These are phyloP conservation scores for Flueggea neowawraea DNA, from an alignment of 441 rosid genomes.

Conservation along the genomic window DNA sequence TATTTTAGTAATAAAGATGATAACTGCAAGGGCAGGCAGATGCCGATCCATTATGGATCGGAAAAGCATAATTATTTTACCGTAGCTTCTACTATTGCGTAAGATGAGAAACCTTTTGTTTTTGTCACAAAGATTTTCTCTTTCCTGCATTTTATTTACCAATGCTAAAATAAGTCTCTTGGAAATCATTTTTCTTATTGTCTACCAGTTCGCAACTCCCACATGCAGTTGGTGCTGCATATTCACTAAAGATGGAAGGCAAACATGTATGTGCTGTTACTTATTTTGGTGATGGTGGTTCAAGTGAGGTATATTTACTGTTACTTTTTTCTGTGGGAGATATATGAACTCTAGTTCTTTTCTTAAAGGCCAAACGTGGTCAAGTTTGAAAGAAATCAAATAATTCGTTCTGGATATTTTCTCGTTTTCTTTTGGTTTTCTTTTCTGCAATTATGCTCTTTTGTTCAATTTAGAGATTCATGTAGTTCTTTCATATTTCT, in stretches of 20 bases:
- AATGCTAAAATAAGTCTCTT: background rate
- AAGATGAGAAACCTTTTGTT: conserved; percentile 21
- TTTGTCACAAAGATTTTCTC: background rate
- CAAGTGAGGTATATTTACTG: conserved; percentile 64
- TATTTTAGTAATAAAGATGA: conserved; percentile 70
- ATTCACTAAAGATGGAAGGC: conserved; percentile 83
- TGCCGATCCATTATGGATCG: conserved; percentile 93
- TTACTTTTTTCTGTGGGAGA: background rate
- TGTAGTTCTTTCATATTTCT: no score
- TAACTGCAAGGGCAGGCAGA: conserved; percentile 88
- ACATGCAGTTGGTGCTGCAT: conserved; percentile 95
- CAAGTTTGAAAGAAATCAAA: no score
- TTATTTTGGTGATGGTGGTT: conserved; percentile 82
- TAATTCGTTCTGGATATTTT: no score
- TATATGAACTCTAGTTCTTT: no score
- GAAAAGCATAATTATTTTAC: conserved; percentile 78
- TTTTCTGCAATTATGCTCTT: no score
- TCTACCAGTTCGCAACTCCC: conserved; percentile 80
- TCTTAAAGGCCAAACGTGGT: no score
- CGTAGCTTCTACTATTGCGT: conserved; percentile 84
- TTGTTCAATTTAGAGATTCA: no score
- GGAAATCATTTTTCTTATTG: conserved; percentile 5
- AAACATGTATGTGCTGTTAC: conserved; percentile 73
- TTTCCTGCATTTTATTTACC: background rate
- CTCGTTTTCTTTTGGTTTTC: no score